Evolutionary conservation across 305 asterid species (phyloP).

Genomic region (Striga hermonthica): DNA sequence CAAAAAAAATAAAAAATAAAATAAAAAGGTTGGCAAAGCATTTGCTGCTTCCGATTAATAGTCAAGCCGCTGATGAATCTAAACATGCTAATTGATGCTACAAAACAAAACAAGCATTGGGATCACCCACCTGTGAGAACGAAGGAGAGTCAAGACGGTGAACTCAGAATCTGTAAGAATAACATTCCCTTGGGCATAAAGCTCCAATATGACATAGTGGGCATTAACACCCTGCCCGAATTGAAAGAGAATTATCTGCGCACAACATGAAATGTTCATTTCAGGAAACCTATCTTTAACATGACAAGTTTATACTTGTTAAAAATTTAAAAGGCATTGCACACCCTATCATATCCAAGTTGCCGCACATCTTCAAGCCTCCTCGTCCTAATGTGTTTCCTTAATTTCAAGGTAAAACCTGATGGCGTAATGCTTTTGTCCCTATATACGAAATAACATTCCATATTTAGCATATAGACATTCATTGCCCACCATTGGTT

Average conservation of each 20-base stretch:
- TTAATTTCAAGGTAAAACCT: slow-evolving; percentile 84
- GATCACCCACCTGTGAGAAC: slow-evolving; percentile 83
- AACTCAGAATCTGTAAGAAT: slow-evolving; percentile 83
- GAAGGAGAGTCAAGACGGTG: slow-evolving; percentile 87
- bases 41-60: slow-evolving; percentile 11
- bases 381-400: slow-evolving; percentile 94
- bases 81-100: slow-evolving; percentile 8
- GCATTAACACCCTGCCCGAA: slow-evolving; percentile 90
- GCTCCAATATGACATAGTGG: slow-evolving; percentile 84
- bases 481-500: background rate
- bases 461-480: slow-evolving; percentile 26
- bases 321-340: slow-evolving; percentile 13
- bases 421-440: slow-evolving; percentile 98
- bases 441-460: slow-evolving; percentile 40
- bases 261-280: slow-evolving; percentile 25
- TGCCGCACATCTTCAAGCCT: slow-evolving; percentile 98
- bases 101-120: slow-evolving; percentile 23
- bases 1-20: too few relatives aligned
- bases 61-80: slow-evolving; percentile 4
- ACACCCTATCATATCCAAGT: slow-evolving; percentile 97
- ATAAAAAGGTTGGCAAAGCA: slow-evolving; percentile 4
- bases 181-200: slow-evolving; percentile 98
- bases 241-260: slow-evolving; percentile 85
- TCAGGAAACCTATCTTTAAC: slow-evolving; percentile 24
- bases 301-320: slow-evolving; percentile 15